These are phyloP conservation scores for Pseudoturritis turrita DNA, from an alignment of 345 rosid genomes.

Conservation along the genomic window DNA sequence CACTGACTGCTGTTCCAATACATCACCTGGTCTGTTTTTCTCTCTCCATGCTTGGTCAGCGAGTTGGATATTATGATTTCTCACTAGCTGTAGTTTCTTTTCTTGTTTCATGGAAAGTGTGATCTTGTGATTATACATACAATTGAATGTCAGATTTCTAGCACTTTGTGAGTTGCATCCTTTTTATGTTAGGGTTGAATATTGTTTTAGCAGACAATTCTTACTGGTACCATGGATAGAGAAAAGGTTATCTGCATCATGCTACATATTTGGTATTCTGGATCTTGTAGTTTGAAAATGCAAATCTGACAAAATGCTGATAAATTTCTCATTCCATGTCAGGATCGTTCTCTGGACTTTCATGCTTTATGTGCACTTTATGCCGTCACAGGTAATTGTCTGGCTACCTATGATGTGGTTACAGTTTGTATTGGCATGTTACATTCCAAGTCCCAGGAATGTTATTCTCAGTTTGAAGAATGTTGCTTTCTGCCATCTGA, in stretches of 20 bases:
- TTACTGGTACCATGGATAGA: neutral
- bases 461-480: neutral
- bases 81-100: neutral
- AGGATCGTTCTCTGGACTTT: conserved; percentile 99
- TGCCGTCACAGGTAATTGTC: conserved; percentile 85
- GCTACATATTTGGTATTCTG: neutral
- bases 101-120: neutral
- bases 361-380: conserved; percentile 77
- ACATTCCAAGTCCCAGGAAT: neutral
- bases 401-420: neutral
- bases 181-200: neutral
- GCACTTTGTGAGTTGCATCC: neutral
- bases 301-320: conserved; percentile 10
- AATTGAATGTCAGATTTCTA: neutral
- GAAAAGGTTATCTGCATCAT: neutral
- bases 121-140: neutral
- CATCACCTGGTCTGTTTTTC: conserved; percentile 82
- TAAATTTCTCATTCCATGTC: conserved; percentile 25
- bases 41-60: conserved; percentile 13
- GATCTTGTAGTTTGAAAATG: conserved; percentile 3
- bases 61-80: conserved; percentile 11
- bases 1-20: conserved; percentile 89
- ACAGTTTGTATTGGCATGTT: conserved; percentile 9
- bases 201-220: neutral
- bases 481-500: conserved; percentile 9